Percentiles rank a stretch among this genome's conserved stretches.
phyloP scores from a whole-genome alignment of 2,329 filamentous ascomycete genomes.

The Epichloe uncinata region DNA sequence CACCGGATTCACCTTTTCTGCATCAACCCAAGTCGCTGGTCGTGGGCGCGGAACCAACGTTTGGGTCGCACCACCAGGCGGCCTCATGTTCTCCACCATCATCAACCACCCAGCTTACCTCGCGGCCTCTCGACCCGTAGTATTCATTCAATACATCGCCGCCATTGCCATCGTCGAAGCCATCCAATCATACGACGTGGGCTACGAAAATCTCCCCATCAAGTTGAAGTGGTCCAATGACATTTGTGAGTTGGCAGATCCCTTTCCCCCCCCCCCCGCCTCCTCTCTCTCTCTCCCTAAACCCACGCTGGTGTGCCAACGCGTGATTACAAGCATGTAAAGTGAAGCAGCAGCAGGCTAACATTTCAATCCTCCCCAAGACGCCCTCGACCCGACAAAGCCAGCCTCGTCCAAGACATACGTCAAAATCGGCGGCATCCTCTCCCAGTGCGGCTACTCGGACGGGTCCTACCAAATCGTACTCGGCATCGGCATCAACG shows the following conservation, averaged over 20 bases:
- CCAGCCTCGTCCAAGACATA: constrained; percentile 39
- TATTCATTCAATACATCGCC: constrained; percentile 89
- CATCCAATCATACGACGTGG: constrained; percentile 63
- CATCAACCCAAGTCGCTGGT: constrained; percentile 77
- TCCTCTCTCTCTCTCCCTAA: too few species aligned
- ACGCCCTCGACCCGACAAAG: constrained; percentile 51
- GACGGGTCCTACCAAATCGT: constrained; percentile 70
- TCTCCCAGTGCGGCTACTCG: constrained; percentile 77
- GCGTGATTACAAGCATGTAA: not conserved
- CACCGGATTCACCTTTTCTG: constrained; percentile 74
- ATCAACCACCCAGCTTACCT: constrained; percentile 64
- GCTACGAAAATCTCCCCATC: constrained; percentile 63
- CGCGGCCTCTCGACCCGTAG: constrained; percentile 59
- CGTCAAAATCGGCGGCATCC: constrained; percentile 85
- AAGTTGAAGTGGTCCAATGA: constrained; percentile 98
- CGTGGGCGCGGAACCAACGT: constrained; percentile 84
- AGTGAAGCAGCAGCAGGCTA: not conserved
- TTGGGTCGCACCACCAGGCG: constrained; percentile 83
- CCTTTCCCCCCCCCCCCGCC: too few species aligned
- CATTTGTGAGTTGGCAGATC: constrained; percentile 44
- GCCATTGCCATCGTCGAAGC: constrained; percentile 79
- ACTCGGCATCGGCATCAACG: constrained; percentile 77
- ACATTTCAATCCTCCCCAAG: constrained; percentile 18
- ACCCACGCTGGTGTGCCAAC: not conserved
- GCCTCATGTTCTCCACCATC: constrained; percentile 76